Conservation (phyloP, 2,329 filamentous ascomycete species). For the Biscogniauxia marginata region DNA sequence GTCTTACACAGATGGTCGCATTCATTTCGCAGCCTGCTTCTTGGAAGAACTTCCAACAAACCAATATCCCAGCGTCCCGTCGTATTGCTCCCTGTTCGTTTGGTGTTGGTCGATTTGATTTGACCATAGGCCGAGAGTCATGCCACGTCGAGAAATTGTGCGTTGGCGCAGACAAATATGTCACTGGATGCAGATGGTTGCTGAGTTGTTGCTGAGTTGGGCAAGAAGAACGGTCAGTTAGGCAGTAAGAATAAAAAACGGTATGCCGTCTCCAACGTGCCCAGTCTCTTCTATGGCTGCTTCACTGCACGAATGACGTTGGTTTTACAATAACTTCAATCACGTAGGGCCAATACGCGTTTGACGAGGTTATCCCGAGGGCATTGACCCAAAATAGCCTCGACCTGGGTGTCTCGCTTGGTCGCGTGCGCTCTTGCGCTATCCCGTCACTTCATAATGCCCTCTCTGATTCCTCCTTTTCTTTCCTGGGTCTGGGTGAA, state of each 20-base stretch:
- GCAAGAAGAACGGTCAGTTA: not conserved
- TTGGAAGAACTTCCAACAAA: not conserved
- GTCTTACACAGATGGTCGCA: too few relatives aligned
- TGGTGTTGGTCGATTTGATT: not conserved
- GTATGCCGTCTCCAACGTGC: not conserved
- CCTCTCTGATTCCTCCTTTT: not conserved
- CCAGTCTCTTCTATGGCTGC: not conserved
- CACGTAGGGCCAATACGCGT: not conserved
- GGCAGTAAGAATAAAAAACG: not conserved
- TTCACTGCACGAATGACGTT: not conserved
- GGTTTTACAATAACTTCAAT: not conserved
- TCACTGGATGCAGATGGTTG: not conserved
- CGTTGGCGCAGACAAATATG: not conserved
- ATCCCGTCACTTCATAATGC: not conserved
- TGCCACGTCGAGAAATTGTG: not conserved
- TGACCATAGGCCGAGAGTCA: not conserved
- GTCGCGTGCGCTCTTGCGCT: not conserved
- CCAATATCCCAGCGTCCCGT: not conserved
- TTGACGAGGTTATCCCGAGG: not conserved
- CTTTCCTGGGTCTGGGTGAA: not conserved
- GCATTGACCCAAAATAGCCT: not conserved
- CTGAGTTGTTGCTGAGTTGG: not conserved
- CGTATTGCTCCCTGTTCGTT: not conserved
- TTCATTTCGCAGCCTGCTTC: not conserved
- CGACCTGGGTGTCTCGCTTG: not conserved